A percentile compares a stretch with the other conserved stretches of the same genome.
Conservation (phyloP, 208 protist species). For the Wallacemonas sp. region DNA sequence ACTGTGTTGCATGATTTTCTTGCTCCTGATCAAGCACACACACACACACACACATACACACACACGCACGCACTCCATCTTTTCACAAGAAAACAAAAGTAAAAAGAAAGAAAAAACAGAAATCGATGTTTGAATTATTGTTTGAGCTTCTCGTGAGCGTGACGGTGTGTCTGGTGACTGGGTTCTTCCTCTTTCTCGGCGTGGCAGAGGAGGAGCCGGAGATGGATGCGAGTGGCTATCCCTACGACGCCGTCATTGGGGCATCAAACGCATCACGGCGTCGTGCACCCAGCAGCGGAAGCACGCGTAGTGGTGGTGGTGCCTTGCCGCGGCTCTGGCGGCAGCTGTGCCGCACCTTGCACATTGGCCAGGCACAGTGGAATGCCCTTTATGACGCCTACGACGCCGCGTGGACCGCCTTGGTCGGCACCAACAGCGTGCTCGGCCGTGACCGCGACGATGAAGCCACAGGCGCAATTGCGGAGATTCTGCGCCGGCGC, state of each 20-base stretch:
- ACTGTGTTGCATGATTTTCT: conserved; percentile 8
- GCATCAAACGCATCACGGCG: neutral
- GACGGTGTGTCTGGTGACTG: conserved; percentile 41
- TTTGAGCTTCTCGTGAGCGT: conserved; percentile 72
- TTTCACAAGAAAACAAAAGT: too few relatives aligned
- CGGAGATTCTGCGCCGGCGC: conserved; percentile 2
- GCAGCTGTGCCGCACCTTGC: neutral
- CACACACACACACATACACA: too few relatives aligned
- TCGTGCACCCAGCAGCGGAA: too few relatives aligned
- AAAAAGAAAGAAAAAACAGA: too few relatives aligned
- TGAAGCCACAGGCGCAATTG: conserved; percentile 1
- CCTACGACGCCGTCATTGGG: conserved; percentile 16
- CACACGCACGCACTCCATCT: too few relatives aligned
- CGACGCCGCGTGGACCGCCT: neutral
- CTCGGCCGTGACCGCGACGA: conserved; percentile 12
- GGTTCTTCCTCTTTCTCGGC: conserved; percentile 73
- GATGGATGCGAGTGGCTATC: neutral
- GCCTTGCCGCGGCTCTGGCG: neutral
- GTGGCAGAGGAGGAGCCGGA: conserved; percentile 31
- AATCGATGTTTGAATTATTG: conserved; percentile 48
- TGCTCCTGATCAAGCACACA: too few relatives aligned
- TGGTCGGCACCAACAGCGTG: conserved; percentile 3
- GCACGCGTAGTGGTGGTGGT: neutral
- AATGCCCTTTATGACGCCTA: neutral
- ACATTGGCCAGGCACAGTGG: neutral